phyloP scores from a whole-genome alignment of 306 rosid species.

The Vachellia collinsii region DNA sequence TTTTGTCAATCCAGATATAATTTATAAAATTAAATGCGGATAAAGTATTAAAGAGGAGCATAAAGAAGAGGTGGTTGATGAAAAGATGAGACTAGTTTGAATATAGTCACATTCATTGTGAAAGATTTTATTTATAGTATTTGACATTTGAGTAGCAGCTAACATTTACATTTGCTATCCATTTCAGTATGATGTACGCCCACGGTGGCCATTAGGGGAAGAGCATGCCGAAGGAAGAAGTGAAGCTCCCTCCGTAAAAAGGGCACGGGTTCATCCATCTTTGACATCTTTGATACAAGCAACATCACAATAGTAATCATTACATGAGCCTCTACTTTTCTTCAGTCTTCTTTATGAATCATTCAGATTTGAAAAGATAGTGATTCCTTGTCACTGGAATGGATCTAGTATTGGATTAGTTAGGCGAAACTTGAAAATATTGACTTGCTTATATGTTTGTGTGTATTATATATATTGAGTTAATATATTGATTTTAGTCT shows the following conservation, averaged over 20 bases:
- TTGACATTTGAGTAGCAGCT: background rate
- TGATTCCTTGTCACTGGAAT: background rate
- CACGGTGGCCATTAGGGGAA: slow-evolving; percentile 96
- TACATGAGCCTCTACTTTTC: slow-evolving; percentile 35
- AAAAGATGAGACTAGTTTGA: background rate
- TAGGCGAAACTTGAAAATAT: background rate
- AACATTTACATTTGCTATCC: background rate
- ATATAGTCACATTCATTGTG: background rate
- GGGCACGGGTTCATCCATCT: slow-evolving; percentile 89
- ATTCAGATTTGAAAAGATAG: background rate
- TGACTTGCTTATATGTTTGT: background rate
- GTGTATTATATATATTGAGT: background rate
- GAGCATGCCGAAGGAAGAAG: slow-evolving; percentile 85
- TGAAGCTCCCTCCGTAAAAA: slow-evolving; percentile 77
- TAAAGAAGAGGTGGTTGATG: background rate
- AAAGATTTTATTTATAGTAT: background rate
- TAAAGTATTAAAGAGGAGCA: background rate
- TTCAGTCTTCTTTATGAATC: slow-evolving; percentile 1
- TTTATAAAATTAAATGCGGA: background rate
- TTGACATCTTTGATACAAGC: slow-evolving; percentile 85
- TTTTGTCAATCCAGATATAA: background rate
- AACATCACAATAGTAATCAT: slow-evolving; percentile 56
- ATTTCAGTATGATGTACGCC: slow-evolving; percentile 80
- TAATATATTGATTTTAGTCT: too few relatives aligned
- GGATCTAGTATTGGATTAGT: background rate